Evolutionary conservation across 23 red algal genomes (phyloP), one percentile per base, ranked within the genome.

Genomic region (Porphyridium purpureum): DNA sequence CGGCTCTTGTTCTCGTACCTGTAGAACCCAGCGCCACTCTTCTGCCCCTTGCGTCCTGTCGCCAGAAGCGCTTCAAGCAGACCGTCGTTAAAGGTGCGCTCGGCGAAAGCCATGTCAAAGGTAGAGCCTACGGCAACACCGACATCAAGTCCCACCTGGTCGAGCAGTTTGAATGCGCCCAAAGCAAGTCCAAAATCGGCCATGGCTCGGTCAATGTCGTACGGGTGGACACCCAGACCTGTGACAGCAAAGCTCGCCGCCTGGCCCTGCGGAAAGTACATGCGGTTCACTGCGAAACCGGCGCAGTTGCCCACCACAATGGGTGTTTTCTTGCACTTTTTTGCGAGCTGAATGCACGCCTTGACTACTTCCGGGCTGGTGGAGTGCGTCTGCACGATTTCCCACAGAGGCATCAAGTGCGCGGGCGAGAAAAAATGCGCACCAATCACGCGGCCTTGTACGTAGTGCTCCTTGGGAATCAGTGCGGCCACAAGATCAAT

Each of bases 401-500:
- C 90, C 19, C 85, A 70, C 29, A 98, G 58, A 23, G 77, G 90
- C 90, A 98, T 85, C 26, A 61, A 68, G 59, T 98, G 90, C 15
- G 90, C 90, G 22, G 90, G 90, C 19, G 78, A 74, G 42, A 98
- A 98, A 52, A 98, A 98, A 54, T 98, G 90, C 0, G 80, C 90
- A 2, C 90, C 90, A 34, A 98, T 47, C 47, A 98, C 60, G 0
- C 90, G 70, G 24, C 90, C 90, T 42, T 76, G 62, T 29, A 22
- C 63, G n/a, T n/a, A n/a, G n/a, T 80, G 67, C 5, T 73, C 79
- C 15, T 63, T 41, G 3, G 80, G 78, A 20, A 66, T 53, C 17
- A 67, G 69, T 56, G 69, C 66, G 32, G 70, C 90, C 44, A 98
- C 86, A 40, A 98, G 57, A 54, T 98, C 90, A 31, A 98, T 24